Base-by-base conservation (phyloP, 192 early-diverging fungal genomes). In the Obelidium mucronatum region DNA sequence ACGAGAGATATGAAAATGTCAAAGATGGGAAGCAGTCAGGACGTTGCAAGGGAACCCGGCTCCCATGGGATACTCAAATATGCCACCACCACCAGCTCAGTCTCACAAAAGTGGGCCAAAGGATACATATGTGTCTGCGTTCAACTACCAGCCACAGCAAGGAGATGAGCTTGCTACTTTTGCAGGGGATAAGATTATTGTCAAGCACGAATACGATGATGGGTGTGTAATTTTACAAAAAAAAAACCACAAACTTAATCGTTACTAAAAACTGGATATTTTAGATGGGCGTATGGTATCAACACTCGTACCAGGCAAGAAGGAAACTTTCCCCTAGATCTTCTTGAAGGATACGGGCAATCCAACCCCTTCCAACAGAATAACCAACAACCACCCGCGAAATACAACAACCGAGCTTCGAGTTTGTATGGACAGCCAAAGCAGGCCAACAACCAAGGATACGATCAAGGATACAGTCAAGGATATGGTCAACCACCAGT, bases 191-290 rank as follows among this genome's bases (percentile, higher is more conserved):
- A 30, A 19, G 19, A 54, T 72, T 24, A 6, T 19, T 5, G 36
- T 72, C n/a, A 19, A 58, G 40, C 28, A 54, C 2, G 56, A 54
- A 28, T 72, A 72, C 56, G 69, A 72, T 40, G 69, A 72, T 37
- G 44, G 44, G n/a, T n/a, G n/a, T n/a, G n/a, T n/a, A n/a, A n/a
- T n/a, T n/a, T n/a, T n/a, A n/a, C n/a, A n/a, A n/a, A n/a, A n/a
- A n/a, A n/a, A n/a, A n/a, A n/a, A n/a, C n/a, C n/a, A n/a, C n/a
- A n/a, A n/a, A n/a, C n/a, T n/a, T n/a, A n/a, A n/a, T n/a, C n/a
- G n/a, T n/a, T n/a, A n/a, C n/a, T n/a, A n/a, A n/a, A n/a, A n/a
- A n/a, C n/a, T n/a, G n/a, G n/a, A n/a, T n/a, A n/a, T n/a, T n/a
- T n/a, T n/a, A n/a, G 67, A 37, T 72, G 54, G 54, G 69, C 30